These are phyloP conservation scores for Zasmidium angulare DNA, from an alignment of 2,329 filamentous ascomycete species.

Conservation along the genomic window DNA sequence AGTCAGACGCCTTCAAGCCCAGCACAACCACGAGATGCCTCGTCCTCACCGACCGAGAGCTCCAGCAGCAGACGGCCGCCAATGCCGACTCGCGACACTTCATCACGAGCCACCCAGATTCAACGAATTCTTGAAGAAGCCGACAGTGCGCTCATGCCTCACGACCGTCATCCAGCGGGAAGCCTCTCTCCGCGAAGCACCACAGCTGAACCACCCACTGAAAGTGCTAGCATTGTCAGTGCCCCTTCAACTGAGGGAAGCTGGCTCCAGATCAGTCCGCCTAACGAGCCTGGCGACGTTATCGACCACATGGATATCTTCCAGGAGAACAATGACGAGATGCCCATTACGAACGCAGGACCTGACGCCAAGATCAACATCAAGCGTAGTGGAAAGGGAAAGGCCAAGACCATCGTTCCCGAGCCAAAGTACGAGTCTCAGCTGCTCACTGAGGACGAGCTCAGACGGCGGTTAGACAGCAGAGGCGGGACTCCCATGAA, in stretches of 20 bases:
- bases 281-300: conserved; percentile 3
- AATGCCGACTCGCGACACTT: conserved; percentile 48
- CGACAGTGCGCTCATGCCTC: conserved; percentile 10
- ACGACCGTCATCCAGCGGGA: conserved; percentile 1
- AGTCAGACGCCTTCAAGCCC: neutral
- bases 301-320: conserved; percentile 11
- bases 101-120: conserved; percentile 49
- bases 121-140: conserved; percentile 49
- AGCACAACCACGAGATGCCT: neutral
- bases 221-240: conserved; percentile 13
- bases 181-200: conserved; percentile 3
- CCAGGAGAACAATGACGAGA: conserved; percentile 22
- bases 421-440: conserved; percentile 19
- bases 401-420: conserved; percentile 27
- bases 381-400: conserved; percentile 29
- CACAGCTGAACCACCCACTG: conserved; percentile 3
- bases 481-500: neutral
- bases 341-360: conserved; percentile 38
- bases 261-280: conserved; percentile 15
- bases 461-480: conserved; percentile 1
- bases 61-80: conserved; percentile 37
- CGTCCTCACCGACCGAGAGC: neutral
- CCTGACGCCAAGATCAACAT: conserved; percentile 37
- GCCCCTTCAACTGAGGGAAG: conserved; percentile 14
- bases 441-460: conserved; percentile 15